These are phyloP conservation scores for Globisporangium abappressorium DNA, from an alignment of 352 stramenopile species.

Conservation along the genomic window DNA sequence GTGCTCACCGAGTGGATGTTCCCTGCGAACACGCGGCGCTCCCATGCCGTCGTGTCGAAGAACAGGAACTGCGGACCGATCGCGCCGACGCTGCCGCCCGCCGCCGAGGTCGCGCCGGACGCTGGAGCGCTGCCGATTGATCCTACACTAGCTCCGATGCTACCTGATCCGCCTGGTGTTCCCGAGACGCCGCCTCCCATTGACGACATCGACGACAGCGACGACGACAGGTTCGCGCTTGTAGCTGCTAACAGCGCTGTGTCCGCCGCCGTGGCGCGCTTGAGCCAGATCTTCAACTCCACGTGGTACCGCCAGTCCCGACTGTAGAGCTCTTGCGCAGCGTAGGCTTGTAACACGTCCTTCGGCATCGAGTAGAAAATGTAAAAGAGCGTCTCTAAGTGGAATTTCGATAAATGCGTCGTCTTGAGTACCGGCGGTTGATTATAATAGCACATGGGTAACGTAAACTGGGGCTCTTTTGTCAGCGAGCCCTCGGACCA, in stretches of 20 bases:
- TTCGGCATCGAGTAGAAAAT: constrained; percentile 99
- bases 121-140: constrained; percentile 63
- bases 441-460: constrained; percentile 88
- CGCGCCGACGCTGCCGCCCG: constrained; percentile 20
- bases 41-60: constrained; percentile 95
- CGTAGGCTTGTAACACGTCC: constrained; percentile 94
- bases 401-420: constrained; percentile 97
- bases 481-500: constrained; percentile 71
- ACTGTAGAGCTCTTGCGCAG: constrained; percentile 87
- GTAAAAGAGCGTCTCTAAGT: constrained; percentile 99
- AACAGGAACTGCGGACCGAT: constrained; percentile 90
- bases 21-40: constrained; percentile 91
- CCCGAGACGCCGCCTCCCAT: constrained; percentile 18
- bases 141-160: constrained; percentile 42
- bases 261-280: constrained; percentile 69
- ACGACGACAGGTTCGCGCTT: constrained; percentile 25
- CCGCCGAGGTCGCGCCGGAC: constrained; percentile 14
- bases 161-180: constrained; percentile 18
- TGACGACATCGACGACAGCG: constrained; percentile 20
- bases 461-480: constrained; percentile 81
- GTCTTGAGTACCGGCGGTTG: constrained; percentile 97
- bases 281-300: constrained; percentile 98
- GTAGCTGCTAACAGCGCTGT: constrained; percentile 42
- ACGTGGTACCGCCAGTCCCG: constrained; percentile 97
- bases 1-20: constrained; percentile 86